Base-by-base conservation (phyloP, 495 filamentous ascomycete species). In the Letharia columbiana region DNA sequence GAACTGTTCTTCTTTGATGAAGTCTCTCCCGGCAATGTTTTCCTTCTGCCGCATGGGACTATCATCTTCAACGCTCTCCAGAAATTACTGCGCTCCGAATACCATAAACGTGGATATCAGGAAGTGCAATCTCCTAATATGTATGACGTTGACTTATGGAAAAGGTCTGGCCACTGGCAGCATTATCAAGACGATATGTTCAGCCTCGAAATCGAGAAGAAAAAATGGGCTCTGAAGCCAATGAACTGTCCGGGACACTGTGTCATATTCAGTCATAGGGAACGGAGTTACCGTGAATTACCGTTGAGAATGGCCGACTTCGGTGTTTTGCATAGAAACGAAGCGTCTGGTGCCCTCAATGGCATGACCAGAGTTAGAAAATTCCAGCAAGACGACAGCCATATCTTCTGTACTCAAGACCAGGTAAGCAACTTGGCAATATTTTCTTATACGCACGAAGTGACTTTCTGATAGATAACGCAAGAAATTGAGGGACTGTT, bases 111-210 rank as follows among this genome's bases (percentile, higher is more conserved):
- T 49, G 91, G 87, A 18, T 98, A 97, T 77, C 87, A 95, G 68
- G 94, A 98, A 75, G 94, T 98, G 60, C 89, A 92, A 72, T 89
- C 92, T 7, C 95, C 94, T 13, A 98, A 97, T 76, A 96, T 98
- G 88, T 98, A 89, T 76, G 92, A 96, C 68, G 81, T 87, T 18
- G 81, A 87, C 7, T 79, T 98, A 37, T 98, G 94, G 95, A 91
- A 97, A 78, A 88, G 84, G 10, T 95, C 91, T 20, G 94, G 95
- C 57, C 94, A 98, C 76, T 95, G 91, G 91, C 85, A 87, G 57
- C 90, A 97, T 73, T 98, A 98, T 82, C 83, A 90, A 68, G 93
- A 98, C 39, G 91, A 96, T 76, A 98, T 98, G 94, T 98, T 98
- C 79, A 85, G 87, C 47, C 83, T 98, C 65, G 87, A 95, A 44